phyloP scores from a whole-genome alignment of 768 basidiomycete genomes.

The Tephrocybe sp. region DNA sequence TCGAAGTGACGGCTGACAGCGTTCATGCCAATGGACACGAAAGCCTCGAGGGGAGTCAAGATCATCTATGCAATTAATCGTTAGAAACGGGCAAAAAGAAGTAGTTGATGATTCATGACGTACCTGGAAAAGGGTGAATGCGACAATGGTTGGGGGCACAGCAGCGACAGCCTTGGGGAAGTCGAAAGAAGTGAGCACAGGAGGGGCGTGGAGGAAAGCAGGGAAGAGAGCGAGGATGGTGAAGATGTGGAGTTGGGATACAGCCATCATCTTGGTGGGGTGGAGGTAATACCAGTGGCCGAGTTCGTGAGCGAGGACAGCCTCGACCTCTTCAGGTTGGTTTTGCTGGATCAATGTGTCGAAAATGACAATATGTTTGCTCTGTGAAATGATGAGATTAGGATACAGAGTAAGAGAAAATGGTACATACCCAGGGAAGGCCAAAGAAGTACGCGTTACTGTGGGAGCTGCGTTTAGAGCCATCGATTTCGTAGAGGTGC shows the following conservation, averaged over 20 bases:
- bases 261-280: slow-evolving; percentile 81
- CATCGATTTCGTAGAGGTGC: slow-evolving; percentile 95
- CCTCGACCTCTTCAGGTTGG: slow-evolving; percentile 90
- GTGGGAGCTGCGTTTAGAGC: slow-evolving; percentile 92
- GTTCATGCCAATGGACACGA: slow-evolving; percentile 75
- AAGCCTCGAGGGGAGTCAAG: slow-evolving; percentile 72
- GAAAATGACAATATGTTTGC: slow-evolving; percentile 95
- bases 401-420: background rate
- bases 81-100: slow-evolving; percentile 1
- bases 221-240: slow-evolving; percentile 83
- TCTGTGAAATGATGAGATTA: slow-evolving; percentile 39
- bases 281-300: slow-evolving; percentile 96
- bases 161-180: slow-evolving; percentile 66
- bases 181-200: slow-evolving; percentile 77
- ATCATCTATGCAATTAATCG: slow-evolving; percentile 54
- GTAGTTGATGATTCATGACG: background rate
- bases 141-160: slow-evolving; percentile 75
- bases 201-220: slow-evolving; percentile 82
- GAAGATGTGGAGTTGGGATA: slow-evolving; percentile 88
- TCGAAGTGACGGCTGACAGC: slow-evolving; percentile 84
- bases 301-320: slow-evolving; percentile 95
- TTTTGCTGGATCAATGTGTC: slow-evolving; percentile 94
- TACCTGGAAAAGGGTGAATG: slow-evolving; percentile 84
- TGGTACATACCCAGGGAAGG: slow-evolving; percentile 74
- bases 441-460: slow-evolving; percentile 99